Evolutionary conservation across 495 filamentous ascomycete species (phyloP).

Genomic region (Endocarpon pusillum): DNA sequence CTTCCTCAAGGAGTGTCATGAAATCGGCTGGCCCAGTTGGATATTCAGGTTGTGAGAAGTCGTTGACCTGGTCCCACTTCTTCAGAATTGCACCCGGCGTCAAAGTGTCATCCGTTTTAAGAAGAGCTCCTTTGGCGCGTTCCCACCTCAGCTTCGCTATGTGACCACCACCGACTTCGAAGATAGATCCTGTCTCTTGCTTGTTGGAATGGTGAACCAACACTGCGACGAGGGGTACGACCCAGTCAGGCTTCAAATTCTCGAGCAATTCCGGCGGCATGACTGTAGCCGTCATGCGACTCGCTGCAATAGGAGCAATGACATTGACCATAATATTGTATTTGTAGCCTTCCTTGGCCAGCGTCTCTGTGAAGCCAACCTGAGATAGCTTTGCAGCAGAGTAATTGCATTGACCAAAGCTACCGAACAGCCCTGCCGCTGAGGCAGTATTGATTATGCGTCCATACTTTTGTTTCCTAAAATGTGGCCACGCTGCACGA

Average conservation of each 20-base stretch:
- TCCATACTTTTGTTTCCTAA: slow-evolving; percentile 96
- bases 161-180: slow-evolving; percentile 86
- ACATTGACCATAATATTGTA: slow-evolving; percentile 96
- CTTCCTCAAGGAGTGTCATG: slow-evolving; percentile 70
- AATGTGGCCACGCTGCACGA: slow-evolving; percentile 91
- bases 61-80: slow-evolving; percentile 74
- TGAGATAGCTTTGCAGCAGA: slow-evolving; percentile 91
- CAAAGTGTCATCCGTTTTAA: slow-evolving; percentile 76
- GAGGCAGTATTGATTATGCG: slow-evolving; percentile 92
- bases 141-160: slow-evolving; percentile 92
- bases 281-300: slow-evolving; percentile 91
- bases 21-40: slow-evolving; percentile 84
- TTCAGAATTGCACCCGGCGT: slow-evolving; percentile 76
- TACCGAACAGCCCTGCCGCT: slow-evolving; percentile 87
- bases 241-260: slow-evolving; percentile 84
- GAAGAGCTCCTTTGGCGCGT: slow-evolving; percentile 73
- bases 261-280: slow-evolving; percentile 92
- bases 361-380: slow-evolving; percentile 95
- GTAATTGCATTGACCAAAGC: slow-evolving; percentile 94
- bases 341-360: slow-evolving; percentile 93
- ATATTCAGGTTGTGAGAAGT: slow-evolving; percentile 74
- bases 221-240: slow-evolving; percentile 83
- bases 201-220: slow-evolving; percentile 81
- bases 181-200: slow-evolving; percentile 72
- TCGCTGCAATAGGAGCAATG: slow-evolving; percentile 91